Evolutionary conservation across 345 rosid genomes (phyloP).

Genomic region (Noccaea caerulescens): DNA sequence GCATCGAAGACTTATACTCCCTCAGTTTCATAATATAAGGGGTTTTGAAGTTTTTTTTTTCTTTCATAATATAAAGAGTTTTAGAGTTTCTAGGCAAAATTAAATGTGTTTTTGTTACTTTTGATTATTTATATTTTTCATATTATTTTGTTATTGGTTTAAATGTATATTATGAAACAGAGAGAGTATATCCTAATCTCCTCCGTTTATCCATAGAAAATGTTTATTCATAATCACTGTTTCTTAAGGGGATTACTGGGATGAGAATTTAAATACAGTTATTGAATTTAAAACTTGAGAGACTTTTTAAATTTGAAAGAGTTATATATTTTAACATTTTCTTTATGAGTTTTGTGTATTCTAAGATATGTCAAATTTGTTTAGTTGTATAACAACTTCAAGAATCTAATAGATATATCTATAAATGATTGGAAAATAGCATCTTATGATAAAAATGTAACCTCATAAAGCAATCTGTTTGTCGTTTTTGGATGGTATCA

Average conservation of each 20-base stretch:
- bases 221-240: background rate
- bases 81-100: too few relatives aligned
- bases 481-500: constrained; percentile 25
- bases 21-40: too few relatives aligned
- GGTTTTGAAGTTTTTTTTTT: too few relatives aligned
- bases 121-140: too few relatives aligned
- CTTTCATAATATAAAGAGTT: too few relatives aligned
- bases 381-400: background rate
- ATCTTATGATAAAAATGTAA: background rate
- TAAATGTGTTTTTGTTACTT: too few relatives aligned
- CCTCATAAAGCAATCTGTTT: constrained; percentile 12
- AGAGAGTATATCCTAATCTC: background rate
- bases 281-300: background rate
- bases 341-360: too few relatives aligned
- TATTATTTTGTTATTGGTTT: too few relatives aligned
- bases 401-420: background rate
- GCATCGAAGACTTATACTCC: background rate
- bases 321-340: background rate
- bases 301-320: background rate
- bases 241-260: background rate
- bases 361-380: background rate
- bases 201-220: background rate
- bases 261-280: background rate
- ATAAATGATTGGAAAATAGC: background rate
- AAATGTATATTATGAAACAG: too few relatives aligned